Evolutionary conservation across 2,329 filamentous ascomycete species (phyloP).

Genomic region (Epichloe hybrida): DNA sequence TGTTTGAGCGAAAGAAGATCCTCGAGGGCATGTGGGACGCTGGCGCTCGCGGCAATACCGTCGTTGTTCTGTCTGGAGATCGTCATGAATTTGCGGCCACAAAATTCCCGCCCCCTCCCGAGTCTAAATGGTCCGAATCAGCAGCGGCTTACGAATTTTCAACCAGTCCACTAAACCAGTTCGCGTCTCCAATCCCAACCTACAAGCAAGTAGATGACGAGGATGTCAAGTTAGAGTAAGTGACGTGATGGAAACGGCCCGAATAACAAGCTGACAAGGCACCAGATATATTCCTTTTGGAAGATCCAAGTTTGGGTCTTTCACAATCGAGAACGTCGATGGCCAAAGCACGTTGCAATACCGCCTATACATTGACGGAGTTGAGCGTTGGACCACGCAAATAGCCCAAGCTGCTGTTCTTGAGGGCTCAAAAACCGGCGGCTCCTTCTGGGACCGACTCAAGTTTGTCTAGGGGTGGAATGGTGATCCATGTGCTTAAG

Average conservation of each 20-base stretch:
- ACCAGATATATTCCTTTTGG: slow-evolving; percentile 64
- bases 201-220: slow-evolving; percentile 71
- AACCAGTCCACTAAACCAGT: slow-evolving; percentile 83
- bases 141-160: slow-evolving; percentile 80
- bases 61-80: slow-evolving; percentile 79
- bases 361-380: slow-evolving; percentile 67
- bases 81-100: slow-evolving; percentile 96
- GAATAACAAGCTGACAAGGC: slow-evolving; percentile 1
- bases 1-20: slow-evolving; percentile 62
- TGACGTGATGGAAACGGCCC: background rate
- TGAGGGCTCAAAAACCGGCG: slow-evolving; percentile 17
- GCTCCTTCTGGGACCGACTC: slow-evolving; percentile 35
- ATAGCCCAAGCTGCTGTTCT: slow-evolving; percentile 30
- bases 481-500: background rate
- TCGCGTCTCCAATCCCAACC: slow-evolving; percentile 73
- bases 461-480: slow-evolving; percentile 8
- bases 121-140: slow-evolving; percentile 47
- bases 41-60: slow-evolving; percentile 58
- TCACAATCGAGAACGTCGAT: slow-evolving; percentile 56
- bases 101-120: slow-evolving; percentile 50
- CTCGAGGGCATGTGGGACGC: slow-evolving; percentile 90
- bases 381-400: slow-evolving; percentile 59
- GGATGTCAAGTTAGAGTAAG: slow-evolving; percentile 74
- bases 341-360: slow-evolving; percentile 64
- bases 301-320: slow-evolving; percentile 70